Evolutionary conservation across 2,329 filamentous ascomycete genomes (phyloP).

Genomic region (Rutstroemia sp.): DNA sequence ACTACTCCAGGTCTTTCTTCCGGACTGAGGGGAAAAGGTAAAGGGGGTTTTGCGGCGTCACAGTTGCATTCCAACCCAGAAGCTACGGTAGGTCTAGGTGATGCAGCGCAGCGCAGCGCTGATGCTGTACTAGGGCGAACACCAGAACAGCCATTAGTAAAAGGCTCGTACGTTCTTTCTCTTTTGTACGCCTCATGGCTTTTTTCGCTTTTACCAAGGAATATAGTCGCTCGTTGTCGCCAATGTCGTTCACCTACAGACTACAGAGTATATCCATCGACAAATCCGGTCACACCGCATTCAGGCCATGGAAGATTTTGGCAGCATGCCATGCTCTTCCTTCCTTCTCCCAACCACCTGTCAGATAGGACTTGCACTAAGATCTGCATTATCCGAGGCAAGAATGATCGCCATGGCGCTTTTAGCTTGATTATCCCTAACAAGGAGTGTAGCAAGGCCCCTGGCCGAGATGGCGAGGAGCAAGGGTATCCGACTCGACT

Average conservation of each 20-base stretch:
- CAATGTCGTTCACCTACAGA: neutral
- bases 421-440: constrained; percentile 20
- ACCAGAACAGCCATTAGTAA: no score
- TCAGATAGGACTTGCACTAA: constrained; percentile 14
- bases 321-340: constrained; percentile 10
- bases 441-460: constrained; percentile 15
- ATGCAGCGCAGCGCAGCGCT: neutral
- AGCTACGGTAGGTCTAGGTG: no score
- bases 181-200: neutral
- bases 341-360: constrained; percentile 12
- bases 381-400: constrained; percentile 27
- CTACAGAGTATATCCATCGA: no score
- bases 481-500: constrained; percentile 23
- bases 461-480: constrained; percentile 14
- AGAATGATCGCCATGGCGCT: constrained; percentile 26
- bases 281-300: constrained; percentile 3
- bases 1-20: constrained; percentile 9
- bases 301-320: neutral
- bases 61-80: neutral
- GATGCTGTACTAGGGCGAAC: neutral
- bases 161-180: neutral
- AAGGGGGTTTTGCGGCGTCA: constrained; percentile 10
- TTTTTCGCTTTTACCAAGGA: neutral
- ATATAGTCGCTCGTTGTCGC: neutral
- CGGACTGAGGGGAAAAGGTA: constrained; percentile 4